Conservation (phyloP, 768 basidiomycete genomes). For the Postia placenta region DNA sequence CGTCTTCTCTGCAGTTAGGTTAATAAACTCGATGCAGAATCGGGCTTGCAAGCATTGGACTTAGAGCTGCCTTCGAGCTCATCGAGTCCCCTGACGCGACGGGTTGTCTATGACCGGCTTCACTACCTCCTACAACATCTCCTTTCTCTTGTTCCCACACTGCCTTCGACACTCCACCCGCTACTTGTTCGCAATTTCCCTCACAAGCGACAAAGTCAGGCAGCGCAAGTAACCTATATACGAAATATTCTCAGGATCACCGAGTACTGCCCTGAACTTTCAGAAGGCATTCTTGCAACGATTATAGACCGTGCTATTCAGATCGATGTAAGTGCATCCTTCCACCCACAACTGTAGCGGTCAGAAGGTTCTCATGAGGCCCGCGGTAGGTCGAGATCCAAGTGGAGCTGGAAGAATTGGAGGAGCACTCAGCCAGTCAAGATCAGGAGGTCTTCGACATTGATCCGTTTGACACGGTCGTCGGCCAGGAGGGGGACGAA, state of each 20-base stretch:
- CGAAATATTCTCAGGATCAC: constrained; percentile 81
- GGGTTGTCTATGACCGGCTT: constrained; percentile 78
- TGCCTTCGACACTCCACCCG: constrained; percentile 82
- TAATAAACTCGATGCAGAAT: constrained; percentile 43
- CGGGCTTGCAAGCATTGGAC: constrained; percentile 59
- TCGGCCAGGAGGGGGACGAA: constrained; percentile 70
- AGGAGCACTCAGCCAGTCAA: constrained; percentile 47
- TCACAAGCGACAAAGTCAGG: constrained; percentile 82
- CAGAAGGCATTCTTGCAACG: constrained; percentile 76
- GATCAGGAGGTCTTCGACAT: constrained; percentile 62
- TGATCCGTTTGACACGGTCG: constrained; percentile 80
- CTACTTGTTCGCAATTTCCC: constrained; percentile 84
- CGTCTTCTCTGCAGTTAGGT: background rate
- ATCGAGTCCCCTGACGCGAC: constrained; percentile 66
- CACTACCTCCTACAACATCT: constrained; percentile 84
- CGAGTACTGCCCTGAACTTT: constrained; percentile 82
- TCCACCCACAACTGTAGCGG: no score
- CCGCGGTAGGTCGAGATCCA: constrained; percentile 83
- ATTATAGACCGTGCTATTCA: constrained; percentile 93
- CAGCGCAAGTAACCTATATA: constrained; percentile 82
- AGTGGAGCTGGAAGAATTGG: constrained; percentile 89
- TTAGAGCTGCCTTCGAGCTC: constrained; percentile 57
- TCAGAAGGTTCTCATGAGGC: no score
- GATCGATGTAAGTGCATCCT: constrained; percentile 70
- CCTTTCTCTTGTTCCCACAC: constrained; percentile 86